Conservation (phyloP, 2,329 filamentous ascomycete species). For the Talaromyces sp. region DNA sequence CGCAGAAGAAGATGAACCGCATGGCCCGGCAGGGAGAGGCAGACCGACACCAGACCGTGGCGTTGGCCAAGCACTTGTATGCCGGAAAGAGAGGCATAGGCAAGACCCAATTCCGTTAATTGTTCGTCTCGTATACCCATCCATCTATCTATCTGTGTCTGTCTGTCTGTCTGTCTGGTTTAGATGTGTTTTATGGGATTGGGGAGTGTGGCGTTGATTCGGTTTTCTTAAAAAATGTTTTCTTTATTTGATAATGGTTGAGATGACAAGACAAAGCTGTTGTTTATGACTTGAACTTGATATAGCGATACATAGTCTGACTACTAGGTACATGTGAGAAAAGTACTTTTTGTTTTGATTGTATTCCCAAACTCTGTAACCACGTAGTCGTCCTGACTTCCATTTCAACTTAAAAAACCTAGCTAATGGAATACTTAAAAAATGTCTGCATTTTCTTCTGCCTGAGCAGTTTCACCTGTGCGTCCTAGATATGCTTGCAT, state of each 20-base stretch:
- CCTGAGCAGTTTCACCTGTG: too few species aligned
- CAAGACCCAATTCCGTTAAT: constrained; percentile 60
- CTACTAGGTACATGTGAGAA: neutral
- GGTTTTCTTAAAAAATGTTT: neutral
- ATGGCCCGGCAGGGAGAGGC: constrained; percentile 96
- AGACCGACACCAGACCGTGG: constrained; percentile 79
- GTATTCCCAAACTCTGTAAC: too few species aligned
- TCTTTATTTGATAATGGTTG: neutral
- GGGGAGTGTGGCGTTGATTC: neutral
- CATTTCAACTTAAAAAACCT: too few species aligned
- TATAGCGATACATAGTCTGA: neutral
- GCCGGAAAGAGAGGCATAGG: constrained; percentile 91
- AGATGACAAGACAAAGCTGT: neutral
- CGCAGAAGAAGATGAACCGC: constrained; percentile 98
- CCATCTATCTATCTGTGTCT: neutral
- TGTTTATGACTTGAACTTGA: neutral
- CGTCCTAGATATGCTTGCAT: too few species aligned
- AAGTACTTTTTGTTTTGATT: neutral
- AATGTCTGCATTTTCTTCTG: too few species aligned
- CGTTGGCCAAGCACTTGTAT: constrained; percentile 84
- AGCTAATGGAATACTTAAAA: too few species aligned
- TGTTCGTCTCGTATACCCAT: neutral
- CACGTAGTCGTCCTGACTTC: too few species aligned
- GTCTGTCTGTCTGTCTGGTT: neutral
- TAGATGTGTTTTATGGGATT: neutral